Evolutionary conservation across 129 eudicot species (phyloP).

Genomic region (Lonicera japonica): DNA sequence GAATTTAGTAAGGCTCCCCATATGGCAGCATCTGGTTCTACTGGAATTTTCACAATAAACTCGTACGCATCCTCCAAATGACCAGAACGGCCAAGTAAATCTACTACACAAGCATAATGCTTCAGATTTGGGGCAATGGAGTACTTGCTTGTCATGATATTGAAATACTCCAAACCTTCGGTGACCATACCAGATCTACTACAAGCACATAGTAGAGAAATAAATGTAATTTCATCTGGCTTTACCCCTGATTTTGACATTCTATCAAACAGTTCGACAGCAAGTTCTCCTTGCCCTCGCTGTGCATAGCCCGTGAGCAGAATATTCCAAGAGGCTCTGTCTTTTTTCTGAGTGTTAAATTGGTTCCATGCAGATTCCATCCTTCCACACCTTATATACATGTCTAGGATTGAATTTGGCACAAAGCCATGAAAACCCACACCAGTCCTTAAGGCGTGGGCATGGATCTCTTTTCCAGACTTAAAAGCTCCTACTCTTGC

Average conservation of each 20-base stretch:
- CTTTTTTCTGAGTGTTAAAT: conserved; percentile 38
- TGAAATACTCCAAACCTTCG: conserved; percentile 64
- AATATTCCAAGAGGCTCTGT: conserved; percentile 77
- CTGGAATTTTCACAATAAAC: conserved; percentile 48
- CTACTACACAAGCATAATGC: conserved; percentile 86
- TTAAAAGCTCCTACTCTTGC: conserved; percentile 73
- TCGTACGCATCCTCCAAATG: conserved; percentile 51
- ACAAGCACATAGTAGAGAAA: conserved; percentile 68
- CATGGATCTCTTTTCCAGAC: conserved; percentile 83
- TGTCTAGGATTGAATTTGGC: conserved; percentile 74
- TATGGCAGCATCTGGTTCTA: conserved; percentile 66
- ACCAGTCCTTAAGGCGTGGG: conserved; percentile 55
- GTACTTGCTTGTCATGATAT: conserved; percentile 40
- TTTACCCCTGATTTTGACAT: conserved; percentile 45
- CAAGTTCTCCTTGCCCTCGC: conserved; percentile 53
- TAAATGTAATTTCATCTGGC: conserved; percentile 67
- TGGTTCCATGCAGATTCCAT: conserved; percentile 55
- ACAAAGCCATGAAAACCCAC: conserved; percentile 51
- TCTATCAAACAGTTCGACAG: conserved; percentile 41
- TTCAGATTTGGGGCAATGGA: conserved; percentile 50
- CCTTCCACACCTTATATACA: conserved; percentile 77
- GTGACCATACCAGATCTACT: conserved; percentile 77
- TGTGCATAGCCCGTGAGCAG: conserved; percentile 66
- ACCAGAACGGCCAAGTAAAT: conserved; percentile 87
- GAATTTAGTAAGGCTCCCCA: conserved; percentile 92